phyloP scores from a whole-genome alignment of 1,284 basidiomycete genomes.

The Cryptococcus amylolentus region DNA sequence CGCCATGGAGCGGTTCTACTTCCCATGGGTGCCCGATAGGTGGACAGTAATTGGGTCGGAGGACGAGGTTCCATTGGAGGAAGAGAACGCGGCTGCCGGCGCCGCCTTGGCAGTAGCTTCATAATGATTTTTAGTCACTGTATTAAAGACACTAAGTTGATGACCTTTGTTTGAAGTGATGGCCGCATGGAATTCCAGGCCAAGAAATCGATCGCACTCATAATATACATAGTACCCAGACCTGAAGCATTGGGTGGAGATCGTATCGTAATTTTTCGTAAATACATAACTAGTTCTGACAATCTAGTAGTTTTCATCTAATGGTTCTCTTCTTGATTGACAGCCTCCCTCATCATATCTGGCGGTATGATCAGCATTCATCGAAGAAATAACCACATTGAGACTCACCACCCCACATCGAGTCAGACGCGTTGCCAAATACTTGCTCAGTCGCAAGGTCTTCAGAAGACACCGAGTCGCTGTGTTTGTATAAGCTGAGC shows the following conservation, averaged over 20 bases:
- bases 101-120: too few species aligned
- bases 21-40: slow-evolving; percentile 53
- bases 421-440: slow-evolving; percentile 33
- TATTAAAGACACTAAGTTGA: too few species aligned
- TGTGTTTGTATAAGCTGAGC: background rate
- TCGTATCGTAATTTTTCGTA: background rate
- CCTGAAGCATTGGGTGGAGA: too few species aligned
- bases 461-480: slow-evolving; percentile 14
- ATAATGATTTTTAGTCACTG: too few species aligned
- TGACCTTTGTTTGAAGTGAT: too few species aligned
- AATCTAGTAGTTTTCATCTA: background rate
- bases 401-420: slow-evolving; percentile 45
- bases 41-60: slow-evolving; percentile 41
- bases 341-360: slow-evolving; percentile 49
- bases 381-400: background rate
- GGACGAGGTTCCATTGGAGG: slow-evolving; percentile 22
- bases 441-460: slow-evolving; percentile 27
- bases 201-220: too few species aligned
- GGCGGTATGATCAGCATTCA: background rate
- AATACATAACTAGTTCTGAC: too few species aligned
- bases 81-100: slow-evolving; percentile 12
- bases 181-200: too few species aligned
- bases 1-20: slow-evolving; percentile 84
- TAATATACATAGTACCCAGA: too few species aligned
- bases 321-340: slow-evolving; percentile 30